Evolutionary conservation across 352 stramenopile genomes (phyloP), one percentile per base, ranked within the genome.

Genomic region (Pythium aquatile): DNA sequence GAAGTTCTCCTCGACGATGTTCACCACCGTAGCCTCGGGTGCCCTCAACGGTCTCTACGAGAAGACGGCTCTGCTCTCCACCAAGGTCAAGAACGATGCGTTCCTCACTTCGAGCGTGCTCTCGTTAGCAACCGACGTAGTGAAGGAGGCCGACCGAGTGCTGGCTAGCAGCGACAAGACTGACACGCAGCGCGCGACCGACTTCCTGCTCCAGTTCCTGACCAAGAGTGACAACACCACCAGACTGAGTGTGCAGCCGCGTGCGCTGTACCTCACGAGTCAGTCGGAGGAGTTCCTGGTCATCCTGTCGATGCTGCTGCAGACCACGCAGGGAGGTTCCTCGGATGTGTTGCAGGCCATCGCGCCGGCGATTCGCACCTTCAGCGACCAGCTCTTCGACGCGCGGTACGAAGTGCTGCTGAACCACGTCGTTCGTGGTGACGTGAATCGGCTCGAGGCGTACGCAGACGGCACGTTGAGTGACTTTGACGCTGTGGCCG

Each of bases 311-410:
- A 33, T 62, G 28, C 29, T 62, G 28, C 56, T 62, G 7, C 56
- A 62, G 28, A 11, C 11, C 5, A 20, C 16, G 28, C 9, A 24
- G 7, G 40, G 32, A 9, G 32, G 32, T 9, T 37, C 29, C 16
- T 16, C 40, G n/a, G 28, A 2, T 3, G 56, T 62, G 42, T 16
- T 61, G 20, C 3, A 40, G 24, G 39, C 55, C 11, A 61, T 61
- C 24, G 26, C n/a, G 42, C 56, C 42, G 24, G 40, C 44, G 6
- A 29, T 55, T n/a, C 1, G 28, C 37, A 46, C 20, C 16, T 62
- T 62, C 56, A 55, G 56, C 17, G 56, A 62, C 16, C 56, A 62
- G 26, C 56, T 62, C 28, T 53, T 33, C 16, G 42, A 62, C 24
- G 56, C 56, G 7, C 56, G 56, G 16, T 62, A 62, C 17, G 56